Evolutionary conservation across 1,139 yeast genomes (phyloP).

Genomic region (Yamadazyma dendronema): DNA sequence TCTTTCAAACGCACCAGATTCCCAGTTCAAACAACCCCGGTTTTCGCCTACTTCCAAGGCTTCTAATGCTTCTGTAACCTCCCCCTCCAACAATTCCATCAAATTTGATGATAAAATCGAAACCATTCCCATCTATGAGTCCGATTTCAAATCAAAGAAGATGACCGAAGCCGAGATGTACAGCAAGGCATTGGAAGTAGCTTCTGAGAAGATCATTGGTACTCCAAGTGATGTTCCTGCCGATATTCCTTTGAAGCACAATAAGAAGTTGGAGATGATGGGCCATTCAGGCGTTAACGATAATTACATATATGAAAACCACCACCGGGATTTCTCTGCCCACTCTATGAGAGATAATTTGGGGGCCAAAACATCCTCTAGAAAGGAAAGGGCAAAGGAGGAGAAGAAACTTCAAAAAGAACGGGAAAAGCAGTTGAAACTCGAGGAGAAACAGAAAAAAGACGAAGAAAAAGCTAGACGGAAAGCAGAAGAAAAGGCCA

Average conservation of each 20-base stretch:
- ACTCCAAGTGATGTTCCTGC: not conserved
- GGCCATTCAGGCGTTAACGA: slow-evolving; percentile 27
- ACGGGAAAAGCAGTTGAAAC: slow-evolving; percentile 17
- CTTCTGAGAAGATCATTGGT: slow-evolving; percentile 42
- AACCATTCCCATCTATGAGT: slow-evolving; percentile 31
- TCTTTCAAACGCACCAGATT: not conserved
- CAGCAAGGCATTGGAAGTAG: slow-evolving; percentile 41
- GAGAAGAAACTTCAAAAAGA: slow-evolving; percentile 26
- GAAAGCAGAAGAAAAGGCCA: slow-evolving; percentile 14
- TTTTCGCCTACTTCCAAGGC: slow-evolving; percentile 4
- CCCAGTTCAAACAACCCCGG: not conserved
- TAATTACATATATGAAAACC: slow-evolving; percentile 35
- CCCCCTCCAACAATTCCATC: slow-evolving; percentile 31
- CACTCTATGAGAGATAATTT: slow-evolving; percentile 35
- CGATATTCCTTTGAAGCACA: slow-evolving; percentile 14
- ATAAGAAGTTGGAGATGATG: slow-evolving; percentile 15
- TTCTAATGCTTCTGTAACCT: slow-evolving; percentile 15
- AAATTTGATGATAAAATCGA: slow-evolving; percentile 41
- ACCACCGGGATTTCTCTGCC: slow-evolving; percentile 36
- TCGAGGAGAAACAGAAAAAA: slow-evolving; percentile 16
- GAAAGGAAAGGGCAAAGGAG: slow-evolving; percentile 35
- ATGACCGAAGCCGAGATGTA: slow-evolving; percentile 22
- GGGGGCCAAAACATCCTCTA: slow-evolving; percentile 14
- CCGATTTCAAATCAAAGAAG: slow-evolving; percentile 8
- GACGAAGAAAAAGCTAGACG: slow-evolving; percentile 13